These are phyloP conservation scores for Chlorella sp. DNA, from an alignment of 139 green algal species.

Conservation along the genomic window DNA sequence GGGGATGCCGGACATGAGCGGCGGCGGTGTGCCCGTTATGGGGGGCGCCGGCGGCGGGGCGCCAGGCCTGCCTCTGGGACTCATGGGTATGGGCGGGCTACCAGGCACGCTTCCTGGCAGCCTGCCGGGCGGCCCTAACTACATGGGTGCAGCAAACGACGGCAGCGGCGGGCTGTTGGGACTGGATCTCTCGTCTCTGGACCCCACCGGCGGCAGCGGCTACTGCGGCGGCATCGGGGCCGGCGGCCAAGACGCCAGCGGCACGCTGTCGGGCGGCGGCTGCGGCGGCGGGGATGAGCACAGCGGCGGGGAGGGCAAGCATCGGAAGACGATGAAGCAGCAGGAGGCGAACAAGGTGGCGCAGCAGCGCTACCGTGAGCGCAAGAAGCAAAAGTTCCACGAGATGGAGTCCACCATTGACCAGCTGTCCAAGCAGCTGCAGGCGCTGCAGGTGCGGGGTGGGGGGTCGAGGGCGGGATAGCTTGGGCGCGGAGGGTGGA, in stretches of 20 bases:
- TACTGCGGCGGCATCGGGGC: no score
- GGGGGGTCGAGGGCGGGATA: background rate
- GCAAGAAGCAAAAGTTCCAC: slow-evolving; percentile 55
- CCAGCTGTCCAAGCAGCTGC: slow-evolving; percentile 31
- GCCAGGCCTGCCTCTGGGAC: background rate
- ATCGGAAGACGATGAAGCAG: slow-evolving; percentile 34
- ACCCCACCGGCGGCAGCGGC: background rate
- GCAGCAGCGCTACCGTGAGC: slow-evolving; percentile 58
- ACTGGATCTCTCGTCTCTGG: background rate
- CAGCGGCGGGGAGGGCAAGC: background rate
- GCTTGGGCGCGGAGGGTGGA: background rate
- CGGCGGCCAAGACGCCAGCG: background rate
- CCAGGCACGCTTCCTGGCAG: background rate
- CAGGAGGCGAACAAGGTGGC: slow-evolving; percentile 57
- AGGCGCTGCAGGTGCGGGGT: slow-evolving; percentile 26
- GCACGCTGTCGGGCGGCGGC: background rate
- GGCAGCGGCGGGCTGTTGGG: background rate
- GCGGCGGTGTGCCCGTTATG: background rate
- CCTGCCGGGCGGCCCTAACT: background rate
- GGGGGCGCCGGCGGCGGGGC: background rate
- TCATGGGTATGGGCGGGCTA: background rate
- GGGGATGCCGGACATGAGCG: background rate
- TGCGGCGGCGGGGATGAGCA: background rate
- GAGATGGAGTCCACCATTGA: slow-evolving; percentile 47
- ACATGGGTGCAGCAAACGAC: background rate